phyloP scores from a whole-genome alignment of 2,329 filamentous ascomycete genomes.

The Nannizzia gypsea region DNA sequence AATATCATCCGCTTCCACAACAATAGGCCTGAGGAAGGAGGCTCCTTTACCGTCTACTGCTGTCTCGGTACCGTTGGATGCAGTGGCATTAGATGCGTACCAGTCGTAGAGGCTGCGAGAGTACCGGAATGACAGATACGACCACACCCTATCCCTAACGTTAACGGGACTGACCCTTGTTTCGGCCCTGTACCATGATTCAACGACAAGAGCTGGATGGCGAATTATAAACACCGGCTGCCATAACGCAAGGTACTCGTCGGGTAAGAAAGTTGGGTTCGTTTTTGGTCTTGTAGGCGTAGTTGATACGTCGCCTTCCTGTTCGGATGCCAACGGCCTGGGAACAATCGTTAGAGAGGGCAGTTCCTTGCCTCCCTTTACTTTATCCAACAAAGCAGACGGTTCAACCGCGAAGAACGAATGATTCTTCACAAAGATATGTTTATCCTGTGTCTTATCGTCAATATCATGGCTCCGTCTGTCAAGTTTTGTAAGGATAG shows the following conservation, averaged over 20 bases:
- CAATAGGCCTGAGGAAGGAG: constrained; percentile 15
- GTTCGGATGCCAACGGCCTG: not conserved
- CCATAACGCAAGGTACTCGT: constrained; percentile 25
- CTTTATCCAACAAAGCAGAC: not conserved
- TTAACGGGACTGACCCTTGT: constrained; percentile 11
- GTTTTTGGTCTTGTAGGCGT: not conserved
- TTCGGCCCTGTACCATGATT: constrained; percentile 26
- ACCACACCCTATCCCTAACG: constrained; percentile 13
- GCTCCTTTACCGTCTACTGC: too few species aligned
- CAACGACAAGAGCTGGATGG: constrained; percentile 29
- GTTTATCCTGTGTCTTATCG: not conserved
- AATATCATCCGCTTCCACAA: constrained; percentile 30
- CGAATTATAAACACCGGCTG: constrained; percentile 27
- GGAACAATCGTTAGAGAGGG: not conserved
- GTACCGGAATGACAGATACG: constrained; percentile 22
- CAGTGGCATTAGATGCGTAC: constrained; percentile 14
- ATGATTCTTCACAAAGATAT: not conserved
- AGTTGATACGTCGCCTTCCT: constrained; percentile 12
- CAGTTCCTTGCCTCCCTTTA: not conserved
- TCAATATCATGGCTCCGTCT: not conserved
- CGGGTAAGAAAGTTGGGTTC: constrained; percentile 26
- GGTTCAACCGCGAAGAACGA: not conserved
- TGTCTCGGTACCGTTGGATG: too few species aligned
- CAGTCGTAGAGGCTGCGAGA: constrained; percentile 26
- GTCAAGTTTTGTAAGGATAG: not conserved